Evolutionary conservation across 768 basidiomycete species (phyloP).

Genomic region (Vishniacozyma victoriae): DNA sequence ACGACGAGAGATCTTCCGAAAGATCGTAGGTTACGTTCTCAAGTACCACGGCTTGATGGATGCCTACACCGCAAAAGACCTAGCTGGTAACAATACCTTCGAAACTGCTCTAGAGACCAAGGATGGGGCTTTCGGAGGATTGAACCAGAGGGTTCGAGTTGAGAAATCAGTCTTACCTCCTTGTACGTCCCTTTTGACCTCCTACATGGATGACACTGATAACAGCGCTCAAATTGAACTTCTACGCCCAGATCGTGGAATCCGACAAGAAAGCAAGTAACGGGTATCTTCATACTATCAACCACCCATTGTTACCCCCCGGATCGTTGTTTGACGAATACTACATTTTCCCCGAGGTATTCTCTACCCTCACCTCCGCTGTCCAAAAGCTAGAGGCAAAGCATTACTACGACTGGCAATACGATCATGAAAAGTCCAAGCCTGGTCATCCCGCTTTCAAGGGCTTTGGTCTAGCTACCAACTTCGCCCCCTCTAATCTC

Average conservation of each 20-base stretch:
- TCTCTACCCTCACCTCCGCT: constrained; percentile 55
- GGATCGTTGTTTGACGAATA: constrained; percentile 43
- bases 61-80: constrained; percentile 46
- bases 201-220: no score
- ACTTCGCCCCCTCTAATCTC: constrained; percentile 46
- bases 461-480: constrained; percentile 39
- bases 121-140: constrained; percentile 40
- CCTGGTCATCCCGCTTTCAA: constrained; percentile 38
- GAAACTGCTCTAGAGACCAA: constrained; percentile 45
- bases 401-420: constrained; percentile 46
- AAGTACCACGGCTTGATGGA: constrained; percentile 57
- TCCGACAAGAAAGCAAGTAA: constrained; percentile 53
- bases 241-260: constrained; percentile 49
- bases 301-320: constrained; percentile 53
- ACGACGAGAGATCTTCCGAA: constrained; percentile 55
- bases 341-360: constrained; percentile 47
- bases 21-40: constrained; percentile 55
- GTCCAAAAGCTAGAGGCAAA: constrained; percentile 55
- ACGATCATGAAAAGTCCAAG: constrained; percentile 29
- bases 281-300: constrained; percentile 56
- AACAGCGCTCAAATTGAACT: constrained; percentile 51
- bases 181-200: constrained; percentile 16
- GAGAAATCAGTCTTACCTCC: constrained; percentile 44
- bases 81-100: constrained; percentile 57
- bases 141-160: constrained; percentile 37